Conservation (phyloP, 495 filamentous ascomycete genomes). For the Durotheca rogersii region DNA sequence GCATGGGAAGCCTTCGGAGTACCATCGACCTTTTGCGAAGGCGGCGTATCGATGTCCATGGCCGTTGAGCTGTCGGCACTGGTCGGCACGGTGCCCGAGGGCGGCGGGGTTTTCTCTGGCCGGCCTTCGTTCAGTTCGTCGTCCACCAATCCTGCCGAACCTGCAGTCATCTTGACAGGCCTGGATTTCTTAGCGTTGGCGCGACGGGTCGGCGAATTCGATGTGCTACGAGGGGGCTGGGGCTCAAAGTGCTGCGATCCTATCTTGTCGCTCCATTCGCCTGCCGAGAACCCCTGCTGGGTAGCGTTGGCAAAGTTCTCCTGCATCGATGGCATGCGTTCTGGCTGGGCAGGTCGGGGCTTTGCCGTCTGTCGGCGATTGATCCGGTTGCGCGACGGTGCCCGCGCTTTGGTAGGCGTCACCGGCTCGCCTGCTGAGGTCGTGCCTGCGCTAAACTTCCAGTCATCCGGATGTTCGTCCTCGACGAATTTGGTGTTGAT, state of each 20-base stretch:
- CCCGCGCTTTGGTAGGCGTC: slow-evolving; percentile 35
- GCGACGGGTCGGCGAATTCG: slow-evolving; percentile 43
- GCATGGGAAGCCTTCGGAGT: slow-evolving; percentile 22
- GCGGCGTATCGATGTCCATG: slow-evolving; percentile 59
- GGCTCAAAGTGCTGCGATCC: slow-evolving; percentile 59
- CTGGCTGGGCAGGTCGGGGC: slow-evolving; percentile 2
- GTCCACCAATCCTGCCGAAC: slow-evolving; percentile 49
- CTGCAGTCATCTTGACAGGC: slow-evolving; percentile 46
- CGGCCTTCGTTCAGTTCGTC: slow-evolving; percentile 42
- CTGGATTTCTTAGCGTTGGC: slow-evolving; percentile 40
- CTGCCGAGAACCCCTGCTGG: slow-evolving; percentile 58
- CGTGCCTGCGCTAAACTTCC: slow-evolving; percentile 49
- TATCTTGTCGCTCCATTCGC: slow-evolving; percentile 67
- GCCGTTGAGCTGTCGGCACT: slow-evolving; percentile 44
- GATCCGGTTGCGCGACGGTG: slow-evolving; percentile 37
- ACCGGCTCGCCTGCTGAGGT: slow-evolving; percentile 32
- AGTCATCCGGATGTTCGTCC: slow-evolving; percentile 37
- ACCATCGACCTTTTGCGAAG: slow-evolving; percentile 19
- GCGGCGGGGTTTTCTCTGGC: slow-evolving; percentile 10
- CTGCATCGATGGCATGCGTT: slow-evolving; percentile 13
- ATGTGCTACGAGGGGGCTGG: slow-evolving; percentile 33
- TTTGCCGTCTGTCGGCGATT: slow-evolving; percentile 34
- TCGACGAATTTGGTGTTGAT: slow-evolving; percentile 67
- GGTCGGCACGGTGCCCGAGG: slow-evolving; percentile 9
- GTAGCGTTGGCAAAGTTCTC: slow-evolving; percentile 7